Evolutionary conservation across 108 stramenopile genomes (phyloP).

Genomic region (Conticribra guillardii): DNA sequence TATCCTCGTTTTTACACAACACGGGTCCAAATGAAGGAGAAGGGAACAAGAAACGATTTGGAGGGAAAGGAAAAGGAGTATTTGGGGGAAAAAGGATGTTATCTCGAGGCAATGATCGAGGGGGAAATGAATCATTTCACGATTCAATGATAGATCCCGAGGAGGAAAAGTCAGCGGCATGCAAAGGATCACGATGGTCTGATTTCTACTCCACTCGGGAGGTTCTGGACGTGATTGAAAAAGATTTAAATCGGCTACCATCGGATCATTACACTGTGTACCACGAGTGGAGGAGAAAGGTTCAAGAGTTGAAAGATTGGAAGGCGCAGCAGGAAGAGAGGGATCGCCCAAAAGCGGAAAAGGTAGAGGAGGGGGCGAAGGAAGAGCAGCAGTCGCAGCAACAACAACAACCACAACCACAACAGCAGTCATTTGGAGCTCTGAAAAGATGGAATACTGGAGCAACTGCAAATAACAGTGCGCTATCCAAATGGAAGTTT

Average conservation of each 20-base stretch:
- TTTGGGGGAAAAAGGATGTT: background rate
- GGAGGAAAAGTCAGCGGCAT: too few relatives aligned
- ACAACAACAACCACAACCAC: background rate
- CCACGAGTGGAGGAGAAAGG: constrained; percentile 2
- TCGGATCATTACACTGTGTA: constrained; percentile 39
- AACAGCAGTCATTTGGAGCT: background rate
- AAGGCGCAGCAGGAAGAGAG: background rate
- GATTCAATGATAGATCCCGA: too few relatives aligned
- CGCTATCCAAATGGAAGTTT: background rate
- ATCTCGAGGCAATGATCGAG: background rate
- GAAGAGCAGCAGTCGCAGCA: background rate
- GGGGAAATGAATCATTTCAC: too few relatives aligned
- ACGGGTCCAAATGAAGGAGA: constrained; percentile 13
- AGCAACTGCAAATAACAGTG: background rate
- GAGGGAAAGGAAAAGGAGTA: background rate
- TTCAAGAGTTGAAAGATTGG: background rate
- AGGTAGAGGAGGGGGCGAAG: background rate
- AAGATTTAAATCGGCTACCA: constrained; percentile 83
- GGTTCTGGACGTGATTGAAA: constrained; percentile 75
- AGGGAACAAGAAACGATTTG: background rate
- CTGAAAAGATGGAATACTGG: background rate
- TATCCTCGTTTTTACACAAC: constrained; percentile 30
- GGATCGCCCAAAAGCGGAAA: background rate
- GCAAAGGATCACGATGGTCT: constrained; percentile 30
- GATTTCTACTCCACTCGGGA: constrained; percentile 49